Conservation (phyloP, 768 basidiomycete species). For the Paxillus involutus region DNA sequence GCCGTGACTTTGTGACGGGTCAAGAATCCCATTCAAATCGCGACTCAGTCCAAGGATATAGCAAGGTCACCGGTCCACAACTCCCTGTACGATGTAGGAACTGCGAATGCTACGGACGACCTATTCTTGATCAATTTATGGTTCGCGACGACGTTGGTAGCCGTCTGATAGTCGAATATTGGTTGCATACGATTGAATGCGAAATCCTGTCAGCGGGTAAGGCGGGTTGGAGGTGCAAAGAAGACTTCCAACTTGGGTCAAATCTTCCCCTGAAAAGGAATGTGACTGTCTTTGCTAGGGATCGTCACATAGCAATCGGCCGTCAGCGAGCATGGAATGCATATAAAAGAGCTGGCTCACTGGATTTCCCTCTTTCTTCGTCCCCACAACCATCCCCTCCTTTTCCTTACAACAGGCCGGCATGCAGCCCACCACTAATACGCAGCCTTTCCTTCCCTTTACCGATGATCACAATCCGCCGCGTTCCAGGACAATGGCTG, state of each 20-base stretch:
- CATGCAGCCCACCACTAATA: conserved; percentile 28
- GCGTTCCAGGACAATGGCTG: conserved; percentile 39
- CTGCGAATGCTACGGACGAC: not conserved
- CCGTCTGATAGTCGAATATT: conserved; percentile 27
- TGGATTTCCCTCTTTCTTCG: conserved; percentile 38
- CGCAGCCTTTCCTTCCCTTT: conserved; percentile 33
- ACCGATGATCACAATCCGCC: conserved; percentile 42
- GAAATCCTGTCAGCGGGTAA: conserved; percentile 28
- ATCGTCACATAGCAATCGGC: conserved; percentile 30
- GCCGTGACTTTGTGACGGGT: conserved; percentile 24
- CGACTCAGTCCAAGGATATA: not conserved
- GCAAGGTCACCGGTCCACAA: not conserved
- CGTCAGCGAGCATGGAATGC: conserved; percentile 23
- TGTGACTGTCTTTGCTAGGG: conserved; percentile 25
- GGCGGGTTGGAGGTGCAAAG: conserved; percentile 26
- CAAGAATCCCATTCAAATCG: conserved; percentile 14
- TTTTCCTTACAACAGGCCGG: conserved; percentile 1
- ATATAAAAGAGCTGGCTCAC: conserved; percentile 32
- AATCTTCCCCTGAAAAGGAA: conserved; percentile 33
- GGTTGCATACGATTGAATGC: conserved; percentile 12
- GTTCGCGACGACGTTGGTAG: conserved; percentile 8
- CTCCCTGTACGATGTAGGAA: not conserved
- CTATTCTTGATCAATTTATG: not conserved
- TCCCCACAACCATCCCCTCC: conserved; percentile 41
- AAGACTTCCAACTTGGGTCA: conserved; percentile 29